Base-by-base conservation (phyloP, 495 filamentous ascomycete genomes). In the Astrothelium macrocarpum region DNA sequence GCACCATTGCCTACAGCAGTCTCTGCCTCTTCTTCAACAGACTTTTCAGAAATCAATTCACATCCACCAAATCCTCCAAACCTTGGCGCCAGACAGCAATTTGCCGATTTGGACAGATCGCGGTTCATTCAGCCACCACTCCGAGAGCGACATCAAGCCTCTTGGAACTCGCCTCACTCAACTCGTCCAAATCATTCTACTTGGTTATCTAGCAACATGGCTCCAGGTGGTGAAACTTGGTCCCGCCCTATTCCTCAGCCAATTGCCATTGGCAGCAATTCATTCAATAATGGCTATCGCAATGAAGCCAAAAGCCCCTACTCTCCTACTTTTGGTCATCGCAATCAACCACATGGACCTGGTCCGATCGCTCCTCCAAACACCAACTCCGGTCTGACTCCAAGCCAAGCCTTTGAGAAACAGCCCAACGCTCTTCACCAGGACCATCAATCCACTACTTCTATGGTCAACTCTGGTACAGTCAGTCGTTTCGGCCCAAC, bases 181-280 rank as follows among this genome's bases (percentile, higher is more conserved):
- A 58, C n/a, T 29, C 43, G 42, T 53, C 62, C 10, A 20, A 53
- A 16, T 63, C 65, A 14, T 42, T 63, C 12, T 65, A 63, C 62
- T 16, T 67, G 65, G 32, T 67, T 64, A n/a, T 62, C 67, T 32
- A 63, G 62, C 23, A 65, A 70, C 23, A 62, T 64, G 68, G 45
- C 59, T 42, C 59, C 63, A 2, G 58, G 63, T 10, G 59, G 34
- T 39, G 34, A 39, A 39, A 39, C 5, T 39, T 39, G 34, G 34
- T 14, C 71, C 75, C 39, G 26, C 59, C 18, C 63, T 64, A 43
- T 66, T 70, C 36, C 59, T 67, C 49, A 71, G n/a, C n/a, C n/a
- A n/a, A n/a, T n/a, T n/a, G n/a, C 70, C 18, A 70, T 77, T 36
- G 75, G 75, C 49, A 77, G 76, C 65, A 74, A 74, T 23, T 75